Conservation (phyloP, 192 early-diverging fungal genomes). For the Coemansia sp. region DNA sequence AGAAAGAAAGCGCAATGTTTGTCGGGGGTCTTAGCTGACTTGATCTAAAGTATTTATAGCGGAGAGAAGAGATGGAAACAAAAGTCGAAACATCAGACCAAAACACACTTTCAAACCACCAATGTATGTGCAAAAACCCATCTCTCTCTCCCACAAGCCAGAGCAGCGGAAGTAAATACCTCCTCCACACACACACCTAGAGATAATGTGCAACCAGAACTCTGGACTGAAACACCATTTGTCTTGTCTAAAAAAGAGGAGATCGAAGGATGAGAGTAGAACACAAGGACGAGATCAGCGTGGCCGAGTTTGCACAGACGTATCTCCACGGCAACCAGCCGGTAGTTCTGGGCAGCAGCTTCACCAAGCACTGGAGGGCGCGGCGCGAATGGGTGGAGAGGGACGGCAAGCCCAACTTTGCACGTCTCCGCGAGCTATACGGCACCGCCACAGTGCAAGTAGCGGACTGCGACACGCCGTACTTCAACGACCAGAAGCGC, state of each 20-base stretch:
- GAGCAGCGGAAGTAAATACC: background rate
- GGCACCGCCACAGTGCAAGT: slow-evolving; percentile 55
- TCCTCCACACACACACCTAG: no score
- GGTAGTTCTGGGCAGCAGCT: slow-evolving; percentile 21
- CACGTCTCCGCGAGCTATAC: slow-evolving; percentile 37
- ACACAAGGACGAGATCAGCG: slow-evolving; percentile 27
- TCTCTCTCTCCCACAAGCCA: background rate
- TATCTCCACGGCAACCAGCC: slow-evolving; percentile 34
- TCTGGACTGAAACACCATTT: background rate
- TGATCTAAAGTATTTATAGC: no score
- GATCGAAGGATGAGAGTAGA: slow-evolving; percentile 8
- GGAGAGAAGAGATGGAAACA: no score
- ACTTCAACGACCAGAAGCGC: slow-evolving; percentile 66
- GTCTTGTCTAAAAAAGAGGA: background rate
- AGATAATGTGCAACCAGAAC: background rate
- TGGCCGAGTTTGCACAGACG: slow-evolving; percentile 34
- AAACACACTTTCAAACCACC: no score
- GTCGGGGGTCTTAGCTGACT: no score
- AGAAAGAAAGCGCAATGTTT: no score
- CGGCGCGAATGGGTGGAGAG: slow-evolving; percentile 62
- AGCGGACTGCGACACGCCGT: slow-evolving; percentile 59
- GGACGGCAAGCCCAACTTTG: slow-evolving; percentile 20
- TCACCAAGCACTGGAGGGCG: slow-evolving; percentile 54
- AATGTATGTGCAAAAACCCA: no score
- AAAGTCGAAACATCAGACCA: no score